A percentile compares a stretch with the other conserved stretches of the same genome.
Conservation (phyloP, 23 red algal genomes). For the Gracilaria gracilis region DNA sequence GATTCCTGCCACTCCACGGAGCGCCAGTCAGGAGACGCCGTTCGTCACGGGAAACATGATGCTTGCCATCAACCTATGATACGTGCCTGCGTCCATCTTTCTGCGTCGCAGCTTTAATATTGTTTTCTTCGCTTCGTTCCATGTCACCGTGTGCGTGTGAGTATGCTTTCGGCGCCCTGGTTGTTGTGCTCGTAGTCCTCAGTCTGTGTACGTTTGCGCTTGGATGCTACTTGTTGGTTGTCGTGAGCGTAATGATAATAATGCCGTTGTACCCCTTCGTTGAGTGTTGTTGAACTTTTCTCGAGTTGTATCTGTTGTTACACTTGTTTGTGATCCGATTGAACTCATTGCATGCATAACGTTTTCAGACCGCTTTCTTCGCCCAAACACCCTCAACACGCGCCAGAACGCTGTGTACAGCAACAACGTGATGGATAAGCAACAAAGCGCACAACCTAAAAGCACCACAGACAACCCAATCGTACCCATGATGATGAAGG, state of each 20-base stretch:
- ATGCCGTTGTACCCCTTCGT: background rate
- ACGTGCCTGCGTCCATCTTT: background rate
- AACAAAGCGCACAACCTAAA: background rate
- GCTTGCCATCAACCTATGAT: background rate
- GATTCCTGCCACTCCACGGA: background rate
- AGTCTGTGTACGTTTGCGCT: background rate
- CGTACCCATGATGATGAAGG: background rate
- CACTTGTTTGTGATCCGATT: background rate
- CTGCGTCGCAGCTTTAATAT: background rate
- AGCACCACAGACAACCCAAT: background rate
- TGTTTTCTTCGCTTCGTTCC: background rate
- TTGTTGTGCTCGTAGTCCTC: background rate
- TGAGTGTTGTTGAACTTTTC: background rate
- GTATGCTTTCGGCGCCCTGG: background rate
- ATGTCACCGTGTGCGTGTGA: background rate
- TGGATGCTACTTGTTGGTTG: background rate
- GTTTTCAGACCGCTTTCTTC: background rate
- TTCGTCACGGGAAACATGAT: slow-evolving; percentile 16
- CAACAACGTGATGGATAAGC: background rate
- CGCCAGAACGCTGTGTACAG: background rate
- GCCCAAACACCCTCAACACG: background rate
- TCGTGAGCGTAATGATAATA: background rate
- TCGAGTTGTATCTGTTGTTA: background rate
- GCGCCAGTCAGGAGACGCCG: slow-evolving; percentile 12
- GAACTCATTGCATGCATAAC: background rate